These are phyloP conservation scores for Telfairia occidentalis DNA, from an alignment of 331 rosid genomes.

Conservation along the genomic window DNA sequence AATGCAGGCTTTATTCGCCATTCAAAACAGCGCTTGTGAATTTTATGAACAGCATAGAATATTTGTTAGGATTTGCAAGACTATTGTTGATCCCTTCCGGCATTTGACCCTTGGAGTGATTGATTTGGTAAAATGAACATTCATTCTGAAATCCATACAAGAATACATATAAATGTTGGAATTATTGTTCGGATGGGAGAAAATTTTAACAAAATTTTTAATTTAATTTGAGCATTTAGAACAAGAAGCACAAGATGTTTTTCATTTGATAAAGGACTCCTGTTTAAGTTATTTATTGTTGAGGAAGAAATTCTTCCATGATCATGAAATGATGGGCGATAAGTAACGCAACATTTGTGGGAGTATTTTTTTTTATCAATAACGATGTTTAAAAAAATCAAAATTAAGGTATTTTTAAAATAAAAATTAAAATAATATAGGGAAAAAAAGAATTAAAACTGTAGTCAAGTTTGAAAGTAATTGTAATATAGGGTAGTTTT, in stretches of 20 bases:
- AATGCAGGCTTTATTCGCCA: not conserved
- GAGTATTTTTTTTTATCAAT: no score
- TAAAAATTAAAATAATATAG: no score
- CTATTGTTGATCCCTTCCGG: not conserved
- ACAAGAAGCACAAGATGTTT: no score
- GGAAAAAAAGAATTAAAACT: no score
- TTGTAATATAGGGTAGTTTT: no score
- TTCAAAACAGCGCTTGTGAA: not conserved
- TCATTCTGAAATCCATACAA: not conserved
- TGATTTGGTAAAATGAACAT: not conserved
- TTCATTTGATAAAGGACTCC: no score
- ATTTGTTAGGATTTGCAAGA: not conserved
- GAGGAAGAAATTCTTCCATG: not conserved
- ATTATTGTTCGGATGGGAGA: not conserved
- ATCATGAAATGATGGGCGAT: not conserved
- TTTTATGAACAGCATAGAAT: not conserved
- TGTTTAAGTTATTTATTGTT: no score
- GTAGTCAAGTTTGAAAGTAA: no score
- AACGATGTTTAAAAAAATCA: no score
- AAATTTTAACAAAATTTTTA: not conserved
- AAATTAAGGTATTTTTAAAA: no score
- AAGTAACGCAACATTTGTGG: not conserved
- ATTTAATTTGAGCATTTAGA: not conserved
- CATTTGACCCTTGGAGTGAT: not conserved
- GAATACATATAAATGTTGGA: not conserved